Base-by-base conservation (phyloP, 208 protist species). In the Angomonas ambiguus region DNA sequence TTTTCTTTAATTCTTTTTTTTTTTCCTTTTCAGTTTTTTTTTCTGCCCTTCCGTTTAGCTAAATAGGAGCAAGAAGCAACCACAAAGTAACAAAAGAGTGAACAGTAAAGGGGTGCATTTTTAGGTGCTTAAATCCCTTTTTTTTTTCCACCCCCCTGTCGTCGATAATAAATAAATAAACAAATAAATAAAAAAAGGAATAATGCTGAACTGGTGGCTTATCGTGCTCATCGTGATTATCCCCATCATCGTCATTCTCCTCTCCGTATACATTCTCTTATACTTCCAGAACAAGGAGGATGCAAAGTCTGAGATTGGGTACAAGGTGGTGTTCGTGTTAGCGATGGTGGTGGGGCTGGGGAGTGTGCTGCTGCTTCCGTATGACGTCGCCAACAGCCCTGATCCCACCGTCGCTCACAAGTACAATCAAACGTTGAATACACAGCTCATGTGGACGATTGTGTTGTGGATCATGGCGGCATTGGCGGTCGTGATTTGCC, bases 341-440 rank as follows among this genome's bases (percentile, higher is more conserved):
- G 87, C 88, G 0, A 78, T 98, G 24, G 31, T 86, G 8, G 69
- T 97, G 34, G 76, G 91, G 24, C 66, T 82, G 16, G 80, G 89
- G 38, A 87, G 71, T 60, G 81, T 97, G 16, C 69, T 98, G 53
- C 75, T 98, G 20, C 73, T 98, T 6, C 95, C 96, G 1, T 93
- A 94, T 51, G 94, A 98, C 64, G 94, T 97, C 3, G 95, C 94
- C 20, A 96, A 97, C 67, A 68, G 77, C 6, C 66, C 77, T 27
- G 85, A 94, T 57, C 88, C 87, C 11, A 85, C 82, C 0, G 65
- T 86, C 0, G 32, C 34, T 49, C 72, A 80, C 58, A 76, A 71
- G 53, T 90, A 80, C 56, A 67, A 58, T 8, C 80, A 87, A 25
- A 90, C 88, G 2, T 67, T 98, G 1, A 85, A 96, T 34, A 88